These are phyloP conservation scores for Trichoderma pleuroti DNA, from an alignment of 2,329 filamentous ascomycete species.

Conservation along the genomic window DNA sequence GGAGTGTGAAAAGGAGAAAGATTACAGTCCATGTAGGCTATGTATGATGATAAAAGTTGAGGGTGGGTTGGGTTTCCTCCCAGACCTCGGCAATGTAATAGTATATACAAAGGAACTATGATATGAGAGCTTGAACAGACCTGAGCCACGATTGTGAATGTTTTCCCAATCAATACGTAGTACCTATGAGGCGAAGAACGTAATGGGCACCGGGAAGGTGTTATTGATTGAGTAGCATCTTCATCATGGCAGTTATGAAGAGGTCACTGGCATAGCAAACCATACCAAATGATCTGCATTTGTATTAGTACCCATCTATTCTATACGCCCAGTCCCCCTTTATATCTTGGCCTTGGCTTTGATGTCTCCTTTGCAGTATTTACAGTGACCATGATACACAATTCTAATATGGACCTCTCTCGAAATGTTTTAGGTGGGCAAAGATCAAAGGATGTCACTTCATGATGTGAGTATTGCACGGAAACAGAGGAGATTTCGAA, in stretches of 20 bases:
- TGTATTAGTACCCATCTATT: no score
- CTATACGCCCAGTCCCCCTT: no score
- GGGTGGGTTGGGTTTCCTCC: neutral
- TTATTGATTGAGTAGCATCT: neutral
- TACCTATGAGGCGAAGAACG: neutral
- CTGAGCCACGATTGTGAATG: neutral
- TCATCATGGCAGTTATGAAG: neutral
- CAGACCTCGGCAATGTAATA: constrained; percentile 14
- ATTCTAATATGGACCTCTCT: no score
- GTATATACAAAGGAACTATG: constrained; percentile 14
- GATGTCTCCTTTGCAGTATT: no score
- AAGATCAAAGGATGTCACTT: no score
- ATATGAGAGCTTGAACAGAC: neutral
- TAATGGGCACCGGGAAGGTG: neutral
- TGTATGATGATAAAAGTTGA: constrained; percentile 16
- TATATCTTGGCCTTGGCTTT: no score
- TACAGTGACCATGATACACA: no score
- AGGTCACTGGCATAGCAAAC: no score
- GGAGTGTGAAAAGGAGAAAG: neutral
- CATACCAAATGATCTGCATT: no score
- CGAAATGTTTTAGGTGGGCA: no score
- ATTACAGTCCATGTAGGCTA: constrained; percentile 7
- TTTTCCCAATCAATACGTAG: neutral
- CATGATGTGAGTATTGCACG: no score
- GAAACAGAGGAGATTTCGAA: no score